phyloP scores from a whole-genome alignment of 2,329 filamentous ascomycete species.

The Beauveria caledonica region DNA sequence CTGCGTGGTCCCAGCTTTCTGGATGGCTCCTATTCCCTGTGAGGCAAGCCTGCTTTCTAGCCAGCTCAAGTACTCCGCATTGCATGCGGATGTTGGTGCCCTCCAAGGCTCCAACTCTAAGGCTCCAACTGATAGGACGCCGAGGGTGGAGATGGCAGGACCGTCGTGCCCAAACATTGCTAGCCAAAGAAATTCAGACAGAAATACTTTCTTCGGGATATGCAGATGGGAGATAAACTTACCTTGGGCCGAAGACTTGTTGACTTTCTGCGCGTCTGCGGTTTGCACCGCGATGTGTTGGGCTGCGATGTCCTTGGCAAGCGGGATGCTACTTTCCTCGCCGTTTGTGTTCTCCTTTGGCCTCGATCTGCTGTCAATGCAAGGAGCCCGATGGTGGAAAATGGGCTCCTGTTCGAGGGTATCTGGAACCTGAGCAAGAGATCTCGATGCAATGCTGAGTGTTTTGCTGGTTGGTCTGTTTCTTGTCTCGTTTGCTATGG shows the following conservation, averaged over 20 bases:
- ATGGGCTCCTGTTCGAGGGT: background rate
- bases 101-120: background rate
- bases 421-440: background rate
- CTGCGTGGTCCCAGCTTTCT: background rate
- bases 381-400: background rate
- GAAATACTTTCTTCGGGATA: background rate
- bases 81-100: conserved; percentile 7
- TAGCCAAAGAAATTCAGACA: background rate
- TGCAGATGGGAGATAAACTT: background rate
- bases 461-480: background rate
- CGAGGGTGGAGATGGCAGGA: background rate
- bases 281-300: background rate
- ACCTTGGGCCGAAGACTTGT: background rate
- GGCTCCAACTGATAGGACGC: background rate
- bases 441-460: background rate
- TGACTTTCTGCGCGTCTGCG: background rate
- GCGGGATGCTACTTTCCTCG: background rate
- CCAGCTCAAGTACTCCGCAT: conserved; percentile 1
- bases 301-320: background rate
- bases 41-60: background rate
- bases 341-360: background rate
- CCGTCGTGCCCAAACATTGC: background rate
- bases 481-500: background rate
- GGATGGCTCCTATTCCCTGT: background rate
- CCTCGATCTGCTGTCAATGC: background rate